Evolutionary conservation across 2,329 filamentous ascomycete genomes (phyloP), one percentile per base, ranked within the genome.

Genomic region (Alternaria solani): DNA sequence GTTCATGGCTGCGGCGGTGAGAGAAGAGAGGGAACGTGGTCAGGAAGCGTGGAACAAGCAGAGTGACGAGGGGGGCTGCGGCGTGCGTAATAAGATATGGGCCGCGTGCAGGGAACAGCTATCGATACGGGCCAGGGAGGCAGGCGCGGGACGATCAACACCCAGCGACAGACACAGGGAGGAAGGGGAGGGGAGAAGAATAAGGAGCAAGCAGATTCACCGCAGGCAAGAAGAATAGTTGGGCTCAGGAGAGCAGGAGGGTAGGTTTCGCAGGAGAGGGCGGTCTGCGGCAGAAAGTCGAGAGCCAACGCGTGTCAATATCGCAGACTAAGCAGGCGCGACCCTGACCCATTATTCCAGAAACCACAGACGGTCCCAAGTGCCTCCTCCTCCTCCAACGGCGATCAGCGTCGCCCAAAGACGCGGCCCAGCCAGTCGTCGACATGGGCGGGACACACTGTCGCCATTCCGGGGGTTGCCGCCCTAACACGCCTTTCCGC

Each of bases 1-100:
- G 72, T 88, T 87, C 85, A 87, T 87, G 57, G 28, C 67, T 63
- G 74, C 60, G 61, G 59, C 47, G 57, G 60, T 25, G 36, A 23
- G 20, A 23, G 20, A 23, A 26, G 55, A 4, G n/a, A 39, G 36
- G 54, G 18, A 48, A 52, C 7, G 46, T 12, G 26, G 51, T 20
- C 44, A 55, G 54, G 43, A 41, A 44, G 49, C 6, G 44, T 26
- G 44, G 23, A 48, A 34, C 23, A 42, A 60, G 53, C 61, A 62
- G 62, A 39, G 55, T 49, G 48, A 44, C 57, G 47, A 51, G 55
- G 65, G 46, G 64, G 66, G 63, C 51, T 59, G 57, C 54, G 55
- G 51, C 47, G 49, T 46, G 36, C 42, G 53, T 51, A 60, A 44
- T 39, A 61, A 63, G 65, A 63, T 65, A 62, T 57, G 63, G 59